A percentile compares a stretch with the other conserved stretches of the same genome.
Conservation (phyloP, 495 filamentous ascomycete species). For the Hyaloscypha hepaticicola region DNA sequence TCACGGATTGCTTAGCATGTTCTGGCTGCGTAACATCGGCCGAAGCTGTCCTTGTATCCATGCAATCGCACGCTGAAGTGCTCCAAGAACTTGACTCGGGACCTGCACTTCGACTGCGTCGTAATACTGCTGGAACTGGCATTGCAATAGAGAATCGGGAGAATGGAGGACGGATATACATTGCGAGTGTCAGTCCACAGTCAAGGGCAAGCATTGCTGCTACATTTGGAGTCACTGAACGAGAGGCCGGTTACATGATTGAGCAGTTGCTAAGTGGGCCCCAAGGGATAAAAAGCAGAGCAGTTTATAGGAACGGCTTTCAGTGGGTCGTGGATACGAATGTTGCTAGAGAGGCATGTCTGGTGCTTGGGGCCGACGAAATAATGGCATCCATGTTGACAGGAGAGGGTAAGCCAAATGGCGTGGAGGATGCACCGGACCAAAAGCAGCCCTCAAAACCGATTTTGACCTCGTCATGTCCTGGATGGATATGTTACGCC, state of each 20-base stretch:
- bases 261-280: constrained; percentile 72
- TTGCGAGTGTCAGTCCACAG: constrained; percentile 91
- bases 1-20: constrained; percentile 96
- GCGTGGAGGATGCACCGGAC: constrained; percentile 28
- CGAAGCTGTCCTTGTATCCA: constrained; percentile 87
- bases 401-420: constrained; percentile 17
- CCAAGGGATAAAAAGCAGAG: constrained; percentile 64
- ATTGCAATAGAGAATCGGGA: constrained; percentile 25
- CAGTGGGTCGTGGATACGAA: constrained; percentile 89
- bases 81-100: constrained; percentile 73
- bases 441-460: constrained; percentile 56
- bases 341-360: constrained; percentile 68
- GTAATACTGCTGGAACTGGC: constrained; percentile 24
- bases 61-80: constrained; percentile 91
- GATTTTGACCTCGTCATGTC: constrained; percentile 86
- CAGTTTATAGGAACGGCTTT: constrained; percentile 72
- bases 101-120: constrained; percentile 46
- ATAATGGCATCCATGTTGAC: constrained; percentile 42
- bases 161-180: constrained; percentile 65
- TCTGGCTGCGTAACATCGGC: constrained; percentile 97
- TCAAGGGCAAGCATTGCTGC: constrained; percentile 83
- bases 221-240: constrained; percentile 68
- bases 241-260: constrained; percentile 77
- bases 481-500: constrained; percentile 98
- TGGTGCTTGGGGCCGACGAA: constrained; percentile 82